phyloP scores from a whole-genome alignment of 345 rosid species.

The Hirschfeldia incana region DNA sequence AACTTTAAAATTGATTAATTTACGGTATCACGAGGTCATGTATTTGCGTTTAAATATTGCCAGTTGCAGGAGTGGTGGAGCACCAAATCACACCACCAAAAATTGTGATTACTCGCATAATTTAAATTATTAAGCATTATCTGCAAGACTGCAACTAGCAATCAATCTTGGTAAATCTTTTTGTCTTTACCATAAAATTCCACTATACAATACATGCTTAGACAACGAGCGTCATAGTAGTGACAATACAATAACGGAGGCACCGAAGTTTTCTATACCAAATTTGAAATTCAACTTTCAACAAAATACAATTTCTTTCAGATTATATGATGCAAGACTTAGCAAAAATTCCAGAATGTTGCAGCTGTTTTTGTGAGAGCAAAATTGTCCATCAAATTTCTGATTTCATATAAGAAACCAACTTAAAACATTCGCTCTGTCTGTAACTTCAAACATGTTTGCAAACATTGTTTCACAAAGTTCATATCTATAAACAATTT shows the following conservation, averaged over 20 bases:
- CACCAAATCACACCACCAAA: constrained; percentile 21
- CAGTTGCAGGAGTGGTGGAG: constrained; percentile 18
- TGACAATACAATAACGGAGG: neutral
- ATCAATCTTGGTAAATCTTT: neutral
- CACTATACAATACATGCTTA: neutral
- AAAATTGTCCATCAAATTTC: no score
- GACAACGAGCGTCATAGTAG: neutral
- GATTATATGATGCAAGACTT: no score
- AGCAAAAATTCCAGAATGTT: no score
- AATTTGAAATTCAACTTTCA: no score
- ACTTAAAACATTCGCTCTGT: neutral
- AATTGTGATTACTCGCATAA: neutral
- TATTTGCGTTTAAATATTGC: constrained; percentile 1
- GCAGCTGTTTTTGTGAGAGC: no score
- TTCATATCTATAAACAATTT: no score
- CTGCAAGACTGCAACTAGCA: neutral
- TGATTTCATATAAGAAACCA: no score
- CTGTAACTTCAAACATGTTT: neutral
- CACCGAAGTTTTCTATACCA: no score
- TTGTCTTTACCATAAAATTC: neutral
- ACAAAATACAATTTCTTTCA: no score
- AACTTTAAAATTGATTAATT: neutral
- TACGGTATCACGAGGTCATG: neutral
- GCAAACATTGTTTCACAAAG: neutral
- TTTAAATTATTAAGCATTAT: neutral